These are phyloP conservation scores for Annona squamosa DNA, from an alignment of 164 flowering plant species.

Conservation along the genomic window DNA sequence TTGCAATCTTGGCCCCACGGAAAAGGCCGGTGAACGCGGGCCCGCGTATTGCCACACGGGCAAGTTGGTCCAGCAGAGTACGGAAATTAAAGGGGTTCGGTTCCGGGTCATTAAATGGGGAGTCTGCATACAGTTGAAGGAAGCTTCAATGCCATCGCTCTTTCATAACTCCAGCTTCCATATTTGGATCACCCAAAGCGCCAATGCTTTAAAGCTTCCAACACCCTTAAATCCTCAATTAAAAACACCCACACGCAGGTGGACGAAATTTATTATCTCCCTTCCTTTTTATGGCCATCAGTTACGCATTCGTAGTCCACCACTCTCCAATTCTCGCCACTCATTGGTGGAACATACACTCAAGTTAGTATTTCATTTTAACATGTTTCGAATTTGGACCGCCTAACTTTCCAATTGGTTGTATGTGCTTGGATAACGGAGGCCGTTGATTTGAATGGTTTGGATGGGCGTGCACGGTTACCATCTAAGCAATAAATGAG, in stretches of 20 bases:
- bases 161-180: slow-evolving; percentile 49
- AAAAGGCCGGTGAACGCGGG: not conserved
- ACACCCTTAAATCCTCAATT: slow-evolving; percentile 23
- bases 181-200: slow-evolving; percentile 38
- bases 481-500: no score
- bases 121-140: slow-evolving; percentile 42
- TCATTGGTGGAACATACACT: not conserved
- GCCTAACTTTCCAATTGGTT: no score
- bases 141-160: slow-evolving; percentile 37
- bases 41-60: not conserved
- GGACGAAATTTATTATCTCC: slow-evolving; percentile 7
- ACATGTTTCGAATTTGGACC: no score
- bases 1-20: not conserved
- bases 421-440: no score
- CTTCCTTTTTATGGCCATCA: not conserved
- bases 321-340: not conserved
- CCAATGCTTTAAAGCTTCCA: slow-evolving; percentile 40
- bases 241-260: slow-evolving; percentile 20
- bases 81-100: not conserved
- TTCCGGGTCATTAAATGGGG: slow-evolving; percentile 28
- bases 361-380: no score
- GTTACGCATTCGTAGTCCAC: not conserved
- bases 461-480: no score
- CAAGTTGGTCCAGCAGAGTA: slow-evolving; percentile 8
- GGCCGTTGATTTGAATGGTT: no score